A percentile compares a stretch with the other conserved stretches of the same genome.
Conservation (phyloP, 1,284 basidiomycete species). For the Abortiporus biennis region DNA sequence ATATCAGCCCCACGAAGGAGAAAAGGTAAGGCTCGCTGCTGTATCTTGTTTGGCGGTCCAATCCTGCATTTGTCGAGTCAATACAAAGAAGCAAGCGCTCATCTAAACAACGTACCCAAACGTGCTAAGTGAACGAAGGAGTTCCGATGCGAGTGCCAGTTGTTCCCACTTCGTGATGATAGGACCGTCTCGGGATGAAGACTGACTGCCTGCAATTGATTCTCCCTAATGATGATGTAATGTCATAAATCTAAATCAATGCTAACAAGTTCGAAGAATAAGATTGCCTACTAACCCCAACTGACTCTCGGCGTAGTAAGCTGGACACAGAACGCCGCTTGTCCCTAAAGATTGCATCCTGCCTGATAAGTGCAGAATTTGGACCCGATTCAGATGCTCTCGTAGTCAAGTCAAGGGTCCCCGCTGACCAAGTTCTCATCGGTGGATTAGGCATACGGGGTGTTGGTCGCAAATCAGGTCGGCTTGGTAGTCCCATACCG, state of each 20-base stretch:
- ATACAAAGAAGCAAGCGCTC: conserved; percentile 5
- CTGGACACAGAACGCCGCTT: conserved; percentile 72
- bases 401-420: conserved; percentile 65
- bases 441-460: conserved; percentile 62
- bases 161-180: conserved; percentile 97
- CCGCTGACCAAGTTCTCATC: conserved; percentile 76
- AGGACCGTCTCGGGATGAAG: conserved; percentile 68
- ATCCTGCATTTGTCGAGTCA: conserved; percentile 47
- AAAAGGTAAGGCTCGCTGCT: conserved; percentile 94
- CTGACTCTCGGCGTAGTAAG: conserved; percentile 69
- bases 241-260: conserved; percentile 20
- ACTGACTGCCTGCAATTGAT: conserved; percentile 40
- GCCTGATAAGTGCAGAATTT: conserved; percentile 21
- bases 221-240: conserved; percentile 40
- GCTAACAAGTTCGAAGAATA: conserved; percentile 8
- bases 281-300: conserved; percentile 45
- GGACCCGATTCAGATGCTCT: conserved; percentile 33
- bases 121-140: conserved; percentile 85
- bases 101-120: conserved; percentile 68
- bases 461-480: conserved; percentile 50
- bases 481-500: conserved; percentile 51
- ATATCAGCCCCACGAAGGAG: conserved; percentile 92
- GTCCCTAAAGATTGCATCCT: conserved; percentile 37
- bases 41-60: conserved; percentile 98
- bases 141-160: conserved; percentile 78